These are phyloP conservation scores for Fusarium drepaniforme DNA, from an alignment of 2,329 filamentous ascomycete species.

Conservation along the genomic window DNA sequence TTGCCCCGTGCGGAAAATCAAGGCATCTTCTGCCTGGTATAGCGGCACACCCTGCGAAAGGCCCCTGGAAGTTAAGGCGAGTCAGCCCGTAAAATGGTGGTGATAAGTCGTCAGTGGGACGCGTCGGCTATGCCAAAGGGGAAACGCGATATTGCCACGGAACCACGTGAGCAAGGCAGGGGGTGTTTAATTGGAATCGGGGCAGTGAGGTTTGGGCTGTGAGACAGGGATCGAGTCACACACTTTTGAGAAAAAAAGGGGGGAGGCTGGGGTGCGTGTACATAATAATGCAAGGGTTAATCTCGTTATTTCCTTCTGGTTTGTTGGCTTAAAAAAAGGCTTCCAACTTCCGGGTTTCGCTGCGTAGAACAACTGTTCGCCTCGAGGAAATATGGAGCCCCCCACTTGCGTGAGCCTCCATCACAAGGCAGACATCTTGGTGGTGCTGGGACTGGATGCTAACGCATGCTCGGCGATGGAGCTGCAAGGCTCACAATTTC, in stretches of 20 bases:
- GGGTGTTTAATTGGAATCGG: constrained; percentile 19
- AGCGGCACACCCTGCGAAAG: constrained; percentile 30
- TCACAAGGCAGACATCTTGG: constrained; percentile 42
- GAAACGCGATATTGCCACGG: constrained; percentile 16
- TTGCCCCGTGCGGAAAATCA: constrained; percentile 39
- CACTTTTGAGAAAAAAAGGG: constrained; percentile 22
- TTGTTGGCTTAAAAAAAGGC: constrained; percentile 1
- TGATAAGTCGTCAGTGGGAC: constrained; percentile 39
- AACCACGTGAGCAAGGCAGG: constrained; percentile 32
- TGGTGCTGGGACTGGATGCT: constrained; percentile 44
- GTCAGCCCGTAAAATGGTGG: constrained; percentile 28
- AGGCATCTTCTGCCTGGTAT: constrained; percentile 37
- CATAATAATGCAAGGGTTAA: constrained; percentile 28
- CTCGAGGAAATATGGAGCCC: constrained; percentile 15
- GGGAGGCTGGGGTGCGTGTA: constrained; percentile 11
- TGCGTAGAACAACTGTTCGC: constrained; percentile 2
- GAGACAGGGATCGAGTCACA: constrained; percentile 20
- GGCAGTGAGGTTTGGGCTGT: background rate
- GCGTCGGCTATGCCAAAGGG: constrained; percentile 22
- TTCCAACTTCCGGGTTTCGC: background rate
- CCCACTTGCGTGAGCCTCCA: constrained; percentile 13
- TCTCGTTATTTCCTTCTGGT: background rate
- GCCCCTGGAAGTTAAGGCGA: constrained; percentile 33
- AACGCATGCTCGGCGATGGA: constrained; percentile 39
- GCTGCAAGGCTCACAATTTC: constrained; percentile 37